These are phyloP conservation scores for Puccinia coronata DNA, from an alignment of 1,284 basidiomycete species.

Conservation along the genomic window DNA sequence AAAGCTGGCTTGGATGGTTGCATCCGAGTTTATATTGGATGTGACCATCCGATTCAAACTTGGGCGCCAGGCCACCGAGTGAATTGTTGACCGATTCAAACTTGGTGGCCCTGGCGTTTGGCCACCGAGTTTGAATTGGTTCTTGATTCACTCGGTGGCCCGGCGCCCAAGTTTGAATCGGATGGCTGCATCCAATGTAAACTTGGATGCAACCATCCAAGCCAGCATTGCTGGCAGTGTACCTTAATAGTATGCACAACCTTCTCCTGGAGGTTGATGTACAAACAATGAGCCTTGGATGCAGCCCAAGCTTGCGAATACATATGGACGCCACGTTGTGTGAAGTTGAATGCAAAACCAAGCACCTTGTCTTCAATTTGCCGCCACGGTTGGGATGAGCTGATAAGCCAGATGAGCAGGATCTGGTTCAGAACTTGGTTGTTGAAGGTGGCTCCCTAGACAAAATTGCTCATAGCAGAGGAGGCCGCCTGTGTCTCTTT, in stretches of 20 bases:
- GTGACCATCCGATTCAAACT: no score
- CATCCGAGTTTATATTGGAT: no score
- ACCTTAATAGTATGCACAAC: background rate
- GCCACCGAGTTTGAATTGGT: no score
- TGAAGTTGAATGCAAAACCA: background rate
- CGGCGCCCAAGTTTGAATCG: no score
- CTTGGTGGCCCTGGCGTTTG: no score
- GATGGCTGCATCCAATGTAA: no score
- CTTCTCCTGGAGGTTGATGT: conserved; percentile 2
- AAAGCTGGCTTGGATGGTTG: no score
- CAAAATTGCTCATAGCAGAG: background rate
- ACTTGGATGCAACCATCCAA: no score
- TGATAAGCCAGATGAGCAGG: conserved; percentile 11
- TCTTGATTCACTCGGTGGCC: no score
- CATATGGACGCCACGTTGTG: background rate
- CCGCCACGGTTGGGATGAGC: background rate
- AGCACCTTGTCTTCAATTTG: background rate
- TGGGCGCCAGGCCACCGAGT: no score
- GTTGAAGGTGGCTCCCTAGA: background rate
- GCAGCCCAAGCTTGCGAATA: background rate
- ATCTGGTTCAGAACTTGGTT: background rate
- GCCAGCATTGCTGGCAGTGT: no score
- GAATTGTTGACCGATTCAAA: no score
- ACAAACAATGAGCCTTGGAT: background rate
- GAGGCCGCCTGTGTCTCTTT: background rate